phyloP scores from a whole-genome alignment of 2,329 filamentous ascomycete species.

The Hypomyces perniciosus region DNA sequence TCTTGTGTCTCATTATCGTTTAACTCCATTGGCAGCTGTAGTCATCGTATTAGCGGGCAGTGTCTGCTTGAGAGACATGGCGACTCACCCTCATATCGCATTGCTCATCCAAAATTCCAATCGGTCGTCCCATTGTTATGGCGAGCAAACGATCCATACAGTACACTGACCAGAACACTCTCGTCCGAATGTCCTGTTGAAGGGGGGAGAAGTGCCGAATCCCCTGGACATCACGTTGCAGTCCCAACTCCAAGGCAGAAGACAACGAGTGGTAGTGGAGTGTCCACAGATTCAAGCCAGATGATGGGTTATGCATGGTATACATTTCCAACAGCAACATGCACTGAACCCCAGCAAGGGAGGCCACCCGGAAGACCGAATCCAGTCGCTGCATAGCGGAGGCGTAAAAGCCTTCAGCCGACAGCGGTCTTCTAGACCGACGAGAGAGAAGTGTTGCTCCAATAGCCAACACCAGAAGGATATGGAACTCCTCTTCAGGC shows the following conservation, averaged over 20 bases:
- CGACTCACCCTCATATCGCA: slow-evolving; percentile 37
- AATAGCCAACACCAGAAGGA: slow-evolving; percentile 49
- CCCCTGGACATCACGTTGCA: slow-evolving; percentile 43
- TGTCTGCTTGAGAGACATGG: neutral
- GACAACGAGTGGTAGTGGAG: slow-evolving; percentile 51
- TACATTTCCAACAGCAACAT: slow-evolving; percentile 42
- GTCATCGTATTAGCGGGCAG: slow-evolving; percentile 24
- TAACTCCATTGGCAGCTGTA: slow-evolving; percentile 7
- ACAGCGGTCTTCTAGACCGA: slow-evolving; percentile 5
- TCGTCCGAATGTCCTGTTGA: slow-evolving; percentile 48
- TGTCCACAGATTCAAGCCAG: slow-evolving; percentile 47
- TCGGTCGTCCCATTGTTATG: slow-evolving; percentile 51
- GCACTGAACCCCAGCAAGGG: slow-evolving; percentile 43
- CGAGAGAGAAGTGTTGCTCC: slow-evolving; percentile 38
- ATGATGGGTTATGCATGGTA: slow-evolving; percentile 43
- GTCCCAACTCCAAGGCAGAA: slow-evolving; percentile 43
- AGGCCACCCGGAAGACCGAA: slow-evolving; percentile 41
- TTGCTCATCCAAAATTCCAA: slow-evolving; percentile 49
- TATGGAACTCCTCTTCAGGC: slow-evolving; percentile 37
- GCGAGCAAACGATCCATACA: slow-evolving; percentile 45
- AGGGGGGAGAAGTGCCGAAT: slow-evolving; percentile 38
- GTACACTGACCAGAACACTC: slow-evolving; percentile 51
- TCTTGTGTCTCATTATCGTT: slow-evolving; percentile 9
- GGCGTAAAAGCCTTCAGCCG: slow-evolving; percentile 19
- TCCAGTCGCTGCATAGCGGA: slow-evolving; percentile 42